Evolutionary conservation across 2,329 filamentous ascomycete genomes (phyloP), one percentile per base, ranked within the genome.

Genomic region (Epicoccum sorghinum): DNA sequence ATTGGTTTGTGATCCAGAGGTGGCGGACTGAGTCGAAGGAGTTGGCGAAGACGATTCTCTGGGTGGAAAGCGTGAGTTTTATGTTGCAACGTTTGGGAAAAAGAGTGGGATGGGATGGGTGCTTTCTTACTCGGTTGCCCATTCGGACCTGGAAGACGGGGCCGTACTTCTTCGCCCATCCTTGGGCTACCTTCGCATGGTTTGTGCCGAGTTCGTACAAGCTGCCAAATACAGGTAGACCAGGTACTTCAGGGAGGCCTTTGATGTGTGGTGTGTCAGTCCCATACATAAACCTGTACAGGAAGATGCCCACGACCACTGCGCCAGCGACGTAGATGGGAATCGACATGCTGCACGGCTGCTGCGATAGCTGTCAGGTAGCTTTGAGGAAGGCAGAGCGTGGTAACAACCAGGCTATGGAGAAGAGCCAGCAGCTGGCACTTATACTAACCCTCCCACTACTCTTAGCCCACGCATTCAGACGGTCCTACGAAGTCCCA

Each of bases 1-100:
- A 90, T 65, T 92, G 89, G 64, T 93, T 87, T 8, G 86, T 89
- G 70, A 92, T 89, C 87, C 89, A 93, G 22, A 93, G 79, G 60
- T 88, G 80, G 49, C 84, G 86, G 30, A 93, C 89, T 0, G 88
- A 84, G 18, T 90, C 87, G 65, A 91, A 93, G 1, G 84, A 87
- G 65, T 93, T 93, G 58, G 89, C 89, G 66, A 91, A 91, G 29
- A 93, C 80, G 56, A 93, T 87, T 54, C 89, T 82, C 79, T 87
- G 10, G 9, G 3, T 24, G 4, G 18, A 18, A 14, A 14, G 13
- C 8, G 22, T 65, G 24, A 66, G 46, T 14, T 44, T 29, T 5
- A 2, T 2, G 10, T 18, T 18, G 18, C 18, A 18, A 18, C 18
- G 18, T 18, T 18, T 18, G 18, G 18, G 18, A 18, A 18, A 18